These are phyloP conservation scores for Colletotrichum sp. DNA, from an alignment of 2,329 filamentous ascomycete genomes.

Conservation along the genomic window DNA sequence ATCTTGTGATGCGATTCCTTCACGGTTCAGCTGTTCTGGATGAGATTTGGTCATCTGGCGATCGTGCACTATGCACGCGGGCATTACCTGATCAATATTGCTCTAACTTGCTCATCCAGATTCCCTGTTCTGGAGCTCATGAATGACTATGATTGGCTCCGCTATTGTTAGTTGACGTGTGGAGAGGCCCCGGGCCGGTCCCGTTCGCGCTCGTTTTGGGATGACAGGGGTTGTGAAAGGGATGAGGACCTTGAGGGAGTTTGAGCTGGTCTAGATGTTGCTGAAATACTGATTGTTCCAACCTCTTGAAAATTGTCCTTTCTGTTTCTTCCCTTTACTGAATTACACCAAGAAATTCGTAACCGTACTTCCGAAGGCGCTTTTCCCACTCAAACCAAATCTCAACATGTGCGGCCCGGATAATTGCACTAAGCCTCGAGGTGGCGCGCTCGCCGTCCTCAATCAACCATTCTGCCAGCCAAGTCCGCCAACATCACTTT, in stretches of 20 bases:
- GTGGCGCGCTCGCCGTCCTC: slow-evolving; percentile 52
- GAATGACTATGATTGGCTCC: slow-evolving; percentile 32
- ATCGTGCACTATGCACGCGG: background rate
- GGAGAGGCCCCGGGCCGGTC: slow-evolving; percentile 7
- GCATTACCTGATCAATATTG: slow-evolving; percentile 27
- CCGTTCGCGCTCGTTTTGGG: slow-evolving; percentile 17
- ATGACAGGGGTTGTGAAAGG: background rate
- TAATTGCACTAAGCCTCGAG: slow-evolving; percentile 42
- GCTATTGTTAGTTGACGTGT: background rate
- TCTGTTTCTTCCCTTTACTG: background rate
- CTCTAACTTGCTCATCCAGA: slow-evolving; percentile 40
- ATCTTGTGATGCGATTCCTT: background rate
- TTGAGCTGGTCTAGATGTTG: background rate
- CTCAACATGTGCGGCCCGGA: slow-evolving; percentile 51
- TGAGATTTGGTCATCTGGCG: background rate
- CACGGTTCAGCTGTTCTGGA: background rate
- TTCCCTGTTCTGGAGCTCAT: slow-evolving; percentile 27
- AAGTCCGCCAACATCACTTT: background rate
- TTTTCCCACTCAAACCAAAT: background rate
- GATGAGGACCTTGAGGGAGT: slow-evolving; percentile 19
- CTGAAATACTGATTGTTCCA: background rate
- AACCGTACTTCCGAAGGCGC: background rate
- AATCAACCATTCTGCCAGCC: slow-evolving; percentile 24
- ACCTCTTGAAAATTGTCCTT: background rate
- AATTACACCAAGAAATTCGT: background rate